Evolutionary conservation across 2,329 filamentous ascomycete genomes (phyloP).

Genomic region (Fusarium concolor): DNA sequence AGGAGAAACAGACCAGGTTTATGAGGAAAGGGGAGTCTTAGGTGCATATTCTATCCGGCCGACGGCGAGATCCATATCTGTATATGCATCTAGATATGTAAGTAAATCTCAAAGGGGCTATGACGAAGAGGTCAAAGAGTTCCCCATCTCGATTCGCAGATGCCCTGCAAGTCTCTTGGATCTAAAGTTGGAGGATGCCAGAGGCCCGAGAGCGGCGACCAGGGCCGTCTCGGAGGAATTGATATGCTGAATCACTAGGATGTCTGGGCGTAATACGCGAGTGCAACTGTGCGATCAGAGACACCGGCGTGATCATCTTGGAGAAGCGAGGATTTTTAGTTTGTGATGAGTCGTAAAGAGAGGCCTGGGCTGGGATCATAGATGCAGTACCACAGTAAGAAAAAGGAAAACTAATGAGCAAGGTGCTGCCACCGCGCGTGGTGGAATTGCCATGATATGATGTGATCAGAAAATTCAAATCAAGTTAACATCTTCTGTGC

Average conservation of each 20-base stretch:
- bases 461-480: constrained; percentile 5
- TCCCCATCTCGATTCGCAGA: constrained; percentile 1
- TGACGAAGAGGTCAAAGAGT: constrained; percentile 1
- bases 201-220: neutral
- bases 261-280: constrained; percentile 12
- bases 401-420: constrained; percentile 8
- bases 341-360: constrained; percentile 15
- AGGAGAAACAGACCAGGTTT: neutral
- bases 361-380: neutral
- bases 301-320: constrained; percentile 1
- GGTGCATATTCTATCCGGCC: constrained; percentile 9
- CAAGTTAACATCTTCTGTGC: neutral
- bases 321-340: constrained; percentile 9
- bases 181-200: neutral
- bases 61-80: constrained; percentile 9
- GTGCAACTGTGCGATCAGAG: constrained; percentile 18
- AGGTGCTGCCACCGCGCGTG: constrained; percentile 17
- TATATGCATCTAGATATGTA: neutral
- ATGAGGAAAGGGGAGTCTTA: constrained; percentile 13
- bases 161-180: neutral
- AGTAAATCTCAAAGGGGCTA: neutral
- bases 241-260: constrained; percentile 3
- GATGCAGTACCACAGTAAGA: neutral
- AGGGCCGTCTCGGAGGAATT: constrained; percentile 7
- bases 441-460: constrained; percentile 7